Conservation (phyloP, 345 rosid genomes). For the Angophora floribunda region DNA sequence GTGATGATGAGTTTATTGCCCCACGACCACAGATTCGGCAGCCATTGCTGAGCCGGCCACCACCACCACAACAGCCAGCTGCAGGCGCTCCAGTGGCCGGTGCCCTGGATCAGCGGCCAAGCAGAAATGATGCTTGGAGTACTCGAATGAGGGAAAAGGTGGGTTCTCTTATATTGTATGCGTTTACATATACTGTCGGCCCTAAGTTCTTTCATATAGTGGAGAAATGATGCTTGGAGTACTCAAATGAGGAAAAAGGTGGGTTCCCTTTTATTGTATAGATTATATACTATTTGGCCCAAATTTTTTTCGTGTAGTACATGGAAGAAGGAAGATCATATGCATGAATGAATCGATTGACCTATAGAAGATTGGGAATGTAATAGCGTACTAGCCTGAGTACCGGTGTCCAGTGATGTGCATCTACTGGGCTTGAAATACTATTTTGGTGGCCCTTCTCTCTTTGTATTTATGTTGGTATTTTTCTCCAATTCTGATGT, state of each 20-base stretch:
- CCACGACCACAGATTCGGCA: conserved; percentile 75
- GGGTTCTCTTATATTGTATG: background rate
- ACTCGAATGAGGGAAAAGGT: conserved; percentile 99
- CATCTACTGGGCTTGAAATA: background rate
- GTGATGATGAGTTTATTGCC: conserved; percentile 76
- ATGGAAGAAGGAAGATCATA: background rate
- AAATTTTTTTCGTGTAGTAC: background rate
- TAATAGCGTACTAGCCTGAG: background rate
- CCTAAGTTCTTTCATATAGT: background rate
- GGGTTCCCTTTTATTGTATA: background rate
- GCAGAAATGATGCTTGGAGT: conserved; percentile 98
- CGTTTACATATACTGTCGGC: background rate
- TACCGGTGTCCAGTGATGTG: background rate
- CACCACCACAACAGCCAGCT: conserved; percentile 18
- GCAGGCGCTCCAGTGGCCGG: conserved; percentile 65
- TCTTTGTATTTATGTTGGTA: background rate
- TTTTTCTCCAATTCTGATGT: background rate
- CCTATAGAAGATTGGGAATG: background rate
- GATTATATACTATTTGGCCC: background rate
- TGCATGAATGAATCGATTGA: background rate
- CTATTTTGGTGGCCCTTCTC: background rate
- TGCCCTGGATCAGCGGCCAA: conserved; percentile 64
- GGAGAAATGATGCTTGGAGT: conserved; percentile 96
- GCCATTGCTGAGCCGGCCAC: conserved; percentile 71
- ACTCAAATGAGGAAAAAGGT: conserved; percentile 97